Percentiles rank a stretch among this genome's conserved stretches.
Evolutionary conservation across 176 grass and related monocot genomes (phyloP).

Genomic region (Thinopyrum elongatum): DNA sequence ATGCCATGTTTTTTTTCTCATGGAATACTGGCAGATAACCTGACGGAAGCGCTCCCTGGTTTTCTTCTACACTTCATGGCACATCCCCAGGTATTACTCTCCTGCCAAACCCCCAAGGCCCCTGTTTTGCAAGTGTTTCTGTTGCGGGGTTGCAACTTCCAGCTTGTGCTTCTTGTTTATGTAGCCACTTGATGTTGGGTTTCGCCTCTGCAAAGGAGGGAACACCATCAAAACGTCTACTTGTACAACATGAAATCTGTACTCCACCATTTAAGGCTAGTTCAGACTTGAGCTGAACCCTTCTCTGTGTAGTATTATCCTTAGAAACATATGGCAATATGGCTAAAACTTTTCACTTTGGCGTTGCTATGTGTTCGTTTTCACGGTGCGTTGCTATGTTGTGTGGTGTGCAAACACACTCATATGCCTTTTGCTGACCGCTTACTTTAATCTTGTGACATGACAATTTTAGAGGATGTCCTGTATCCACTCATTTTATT

Average conservation of each 20-base stretch:
- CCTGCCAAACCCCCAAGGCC: too few relatives aligned
- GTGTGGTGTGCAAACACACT: too few relatives aligned
- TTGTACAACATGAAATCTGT: conserved; percentile 61
- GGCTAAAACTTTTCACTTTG: not conserved
- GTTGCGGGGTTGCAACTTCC: not conserved
- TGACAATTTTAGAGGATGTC: too few relatives aligned
- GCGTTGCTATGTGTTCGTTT: too few relatives aligned
- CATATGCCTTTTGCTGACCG: too few relatives aligned
- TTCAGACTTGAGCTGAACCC: not conserved
- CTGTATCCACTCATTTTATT: too few relatives aligned
- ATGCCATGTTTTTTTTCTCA: not conserved
- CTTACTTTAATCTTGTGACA: too few relatives aligned
- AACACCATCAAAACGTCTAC: conserved; percentile 59
- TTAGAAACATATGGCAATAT: not conserved
- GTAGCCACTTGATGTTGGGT: conserved; percentile 64
- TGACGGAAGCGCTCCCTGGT: conserved; percentile 63
- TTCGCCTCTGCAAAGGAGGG: conserved; percentile 55
- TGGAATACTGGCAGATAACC: conserved; percentile 41
- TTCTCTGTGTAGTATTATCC: not conserved
- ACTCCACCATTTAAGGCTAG: conserved; percentile 50
- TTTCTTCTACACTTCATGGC: conserved; percentile 70
- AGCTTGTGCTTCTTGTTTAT: not conserved
- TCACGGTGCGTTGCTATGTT: too few relatives aligned
- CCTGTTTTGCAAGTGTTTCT: not conserved
- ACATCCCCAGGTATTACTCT: conserved; percentile 53